phyloP scores from a whole-genome alignment of 2,329 filamentous ascomycete species.

The Huntiella abstrusa region DNA sequence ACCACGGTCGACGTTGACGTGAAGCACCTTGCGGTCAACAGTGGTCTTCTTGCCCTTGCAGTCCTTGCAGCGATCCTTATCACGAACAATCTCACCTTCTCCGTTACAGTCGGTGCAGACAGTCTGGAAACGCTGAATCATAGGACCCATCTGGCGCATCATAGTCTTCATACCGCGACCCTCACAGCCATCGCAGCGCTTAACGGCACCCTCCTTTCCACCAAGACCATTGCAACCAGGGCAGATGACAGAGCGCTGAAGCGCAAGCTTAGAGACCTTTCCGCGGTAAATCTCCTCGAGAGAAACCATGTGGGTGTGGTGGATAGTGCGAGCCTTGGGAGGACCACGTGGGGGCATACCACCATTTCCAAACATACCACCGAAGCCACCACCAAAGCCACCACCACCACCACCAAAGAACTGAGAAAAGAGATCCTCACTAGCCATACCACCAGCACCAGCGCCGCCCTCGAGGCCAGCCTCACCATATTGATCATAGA shows the following conservation, averaged over 20 bases:
- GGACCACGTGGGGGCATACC: slow-evolving; percentile 68
- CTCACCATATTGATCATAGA: slow-evolving; percentile 97
- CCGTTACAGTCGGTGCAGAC: slow-evolving; percentile 97
- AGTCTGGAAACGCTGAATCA: slow-evolving; percentile 99
- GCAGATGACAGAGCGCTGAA: slow-evolving; percentile 96
- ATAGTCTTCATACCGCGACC: slow-evolving; percentile 98
- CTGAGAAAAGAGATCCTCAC: slow-evolving; percentile 89
- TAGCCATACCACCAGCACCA: slow-evolving; percentile 74
- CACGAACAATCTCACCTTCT: slow-evolving; percentile 89
- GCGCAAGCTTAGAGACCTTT: slow-evolving; percentile 90
- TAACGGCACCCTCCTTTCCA: slow-evolving; percentile 95
- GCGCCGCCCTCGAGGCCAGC: slow-evolving; percentile 64
- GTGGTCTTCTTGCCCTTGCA: slow-evolving; percentile 96
- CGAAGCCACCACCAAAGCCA: slow-evolving; percentile 43
- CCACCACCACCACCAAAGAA: slow-evolving; percentile 74
- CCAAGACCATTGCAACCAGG: slow-evolving; percentile 83
- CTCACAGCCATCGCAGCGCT: slow-evolving; percentile 77
- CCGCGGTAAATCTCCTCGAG: slow-evolving; percentile 96
- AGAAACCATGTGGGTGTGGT: slow-evolving; percentile 95
- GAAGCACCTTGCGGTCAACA: slow-evolving; percentile 92
- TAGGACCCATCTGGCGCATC: slow-evolving; percentile 99
- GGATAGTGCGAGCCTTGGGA: slow-evolving; percentile 78
- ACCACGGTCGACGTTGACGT: slow-evolving; percentile 92
- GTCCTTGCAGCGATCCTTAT: slow-evolving; percentile 93
- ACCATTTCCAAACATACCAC: slow-evolving; percentile 50